A percentile compares a stretch with the other conserved stretches of the same genome.
These are phyloP conservation scores for sweet orange (Citrus sinensis) DNA, from an alignment of 345 rosid species.

Conservation along the genomic window DVS_A1.0 CM039164.1:27887501-27888000, in stretches of 20 bases:
- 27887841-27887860: slow-evolving; percentile 3
- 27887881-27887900: slow-evolving; percentile 18
- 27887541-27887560: not conserved
- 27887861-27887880: slow-evolving; percentile 16
- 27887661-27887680: slow-evolving; percentile 51
- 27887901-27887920: slow-evolving; percentile 43
- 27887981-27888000: slow-evolving; percentile 15
- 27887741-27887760: slow-evolving; percentile 14
- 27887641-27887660: slow-evolving; percentile 51
- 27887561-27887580: slow-evolving; percentile 2
- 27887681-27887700: slow-evolving; percentile 53
- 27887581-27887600: slow-evolving; percentile 17
- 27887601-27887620: slow-evolving; percentile 22
- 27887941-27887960: slow-evolving; percentile 84
- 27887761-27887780: slow-evolving; percentile 51
- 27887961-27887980: slow-evolving; percentile 46
- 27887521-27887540: slow-evolving; percentile 4
- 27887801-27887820: slow-evolving; percentile 45
- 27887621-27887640: slow-evolving; percentile 39
- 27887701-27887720: slow-evolving; percentile 48
- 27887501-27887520: slow-evolving; percentile 16
- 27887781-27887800: slow-evolving; percentile 59
- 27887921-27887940: slow-evolving; percentile 78
- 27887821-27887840: slow-evolving; percentile 27
- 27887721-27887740: slow-evolving; percentile 21